Conservation (phyloP, 306 rosid species). For the Cicer yamashitae region DNA sequence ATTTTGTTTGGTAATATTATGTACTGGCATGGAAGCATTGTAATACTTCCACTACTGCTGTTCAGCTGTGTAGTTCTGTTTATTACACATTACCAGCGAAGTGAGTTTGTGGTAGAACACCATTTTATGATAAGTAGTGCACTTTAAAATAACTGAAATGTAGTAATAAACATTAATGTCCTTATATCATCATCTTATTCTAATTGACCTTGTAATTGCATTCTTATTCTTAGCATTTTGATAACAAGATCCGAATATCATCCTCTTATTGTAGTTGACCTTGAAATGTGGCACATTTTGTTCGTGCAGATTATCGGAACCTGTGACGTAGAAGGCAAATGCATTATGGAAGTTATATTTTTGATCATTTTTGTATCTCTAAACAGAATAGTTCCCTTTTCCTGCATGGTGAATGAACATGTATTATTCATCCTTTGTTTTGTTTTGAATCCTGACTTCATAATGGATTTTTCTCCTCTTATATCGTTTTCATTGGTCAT, state of each 20-base stretch:
- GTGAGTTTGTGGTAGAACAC: neutral
- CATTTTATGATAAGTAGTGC: neutral
- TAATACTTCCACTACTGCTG: neutral
- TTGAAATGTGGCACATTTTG: neutral
- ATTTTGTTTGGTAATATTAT: neutral
- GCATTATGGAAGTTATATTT: slow-evolving; percentile 36
- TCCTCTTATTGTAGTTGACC: neutral
- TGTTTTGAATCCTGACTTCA: neutral
- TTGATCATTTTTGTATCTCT: slow-evolving; percentile 12
- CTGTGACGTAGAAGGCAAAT: slow-evolving; percentile 9
- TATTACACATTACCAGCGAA: no score
- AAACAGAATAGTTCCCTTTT: slow-evolving; percentile 38
- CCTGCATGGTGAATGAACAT: slow-evolving; percentile 22
- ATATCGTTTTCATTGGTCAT: neutral
- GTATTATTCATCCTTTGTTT: neutral
- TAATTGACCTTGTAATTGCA: neutral
- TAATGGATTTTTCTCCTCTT: neutral
- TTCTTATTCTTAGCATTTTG: no score
- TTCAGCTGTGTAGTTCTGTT: neutral
- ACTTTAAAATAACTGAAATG: neutral
- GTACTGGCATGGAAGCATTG: no score
- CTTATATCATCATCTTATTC: neutral
- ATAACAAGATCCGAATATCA: no score
- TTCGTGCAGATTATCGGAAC: slow-evolving; percentile 41
- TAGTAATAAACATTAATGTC: no score